Conservation (phyloP, 2,329 filamentous ascomycete genomes). For the Nothopassalora personata region DNA sequence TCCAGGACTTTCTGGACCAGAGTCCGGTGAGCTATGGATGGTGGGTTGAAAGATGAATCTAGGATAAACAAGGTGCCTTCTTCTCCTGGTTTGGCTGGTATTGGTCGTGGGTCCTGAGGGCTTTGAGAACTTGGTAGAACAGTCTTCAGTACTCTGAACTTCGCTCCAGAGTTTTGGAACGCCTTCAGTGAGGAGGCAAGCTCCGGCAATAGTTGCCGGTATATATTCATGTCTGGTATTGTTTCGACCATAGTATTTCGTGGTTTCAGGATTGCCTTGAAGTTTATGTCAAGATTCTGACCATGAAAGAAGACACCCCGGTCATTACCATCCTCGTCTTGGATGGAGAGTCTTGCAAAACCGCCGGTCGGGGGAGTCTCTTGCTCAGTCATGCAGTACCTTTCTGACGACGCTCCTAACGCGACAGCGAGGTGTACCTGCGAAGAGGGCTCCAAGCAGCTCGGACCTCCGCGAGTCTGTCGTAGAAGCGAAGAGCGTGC, state of each 20-base stretch:
- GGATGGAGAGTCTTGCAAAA: background rate
- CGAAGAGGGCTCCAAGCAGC: no score
- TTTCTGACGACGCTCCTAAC: no score
- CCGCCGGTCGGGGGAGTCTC: background rate
- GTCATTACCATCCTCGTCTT: background rate
- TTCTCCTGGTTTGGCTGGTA: constrained; percentile 12
- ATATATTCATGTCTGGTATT: constrained; percentile 12
- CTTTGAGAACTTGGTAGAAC: constrained; percentile 18
- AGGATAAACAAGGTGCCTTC: constrained; percentile 54
- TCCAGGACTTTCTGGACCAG: constrained; percentile 52
- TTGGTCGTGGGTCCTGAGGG: constrained; percentile 16
- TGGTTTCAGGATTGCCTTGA: background rate
- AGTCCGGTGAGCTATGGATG: constrained; percentile 53
- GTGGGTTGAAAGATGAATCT: constrained; percentile 63
- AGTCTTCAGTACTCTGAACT: constrained; percentile 35
- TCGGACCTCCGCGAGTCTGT: no score
- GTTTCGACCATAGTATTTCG: background rate
- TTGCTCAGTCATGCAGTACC: background rate
- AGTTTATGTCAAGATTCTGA: background rate
- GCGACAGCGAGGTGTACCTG: no score
- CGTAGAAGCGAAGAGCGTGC: no score
- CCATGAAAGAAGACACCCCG: background rate
- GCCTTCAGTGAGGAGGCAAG: constrained; percentile 39
- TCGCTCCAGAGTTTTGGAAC: constrained; percentile 38
- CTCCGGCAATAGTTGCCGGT: constrained; percentile 13